phyloP scores from a whole-genome alignment of 495 filamentous ascomycete genomes.

The Achaetomiella virescens region DNA sequence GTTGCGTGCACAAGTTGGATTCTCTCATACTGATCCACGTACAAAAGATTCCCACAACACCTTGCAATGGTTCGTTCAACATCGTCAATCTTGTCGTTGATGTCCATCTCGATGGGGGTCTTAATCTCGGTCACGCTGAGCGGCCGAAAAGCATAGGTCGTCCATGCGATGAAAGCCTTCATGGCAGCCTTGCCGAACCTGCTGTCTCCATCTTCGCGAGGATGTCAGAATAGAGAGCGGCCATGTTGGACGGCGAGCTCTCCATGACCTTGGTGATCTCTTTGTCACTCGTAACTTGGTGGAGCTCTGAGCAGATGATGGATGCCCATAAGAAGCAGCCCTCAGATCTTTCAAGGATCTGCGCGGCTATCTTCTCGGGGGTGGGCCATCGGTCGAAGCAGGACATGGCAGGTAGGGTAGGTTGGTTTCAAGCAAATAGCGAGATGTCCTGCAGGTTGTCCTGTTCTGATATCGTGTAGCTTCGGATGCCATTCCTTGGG shows the following conservation, averaged over 20 bases:
- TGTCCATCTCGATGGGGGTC: constrained; percentile 8
- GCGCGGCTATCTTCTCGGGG: background rate
- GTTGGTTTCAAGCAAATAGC: background rate
- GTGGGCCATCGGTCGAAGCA: background rate
- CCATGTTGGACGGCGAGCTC: constrained; percentile 4
- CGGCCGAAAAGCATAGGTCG: background rate
- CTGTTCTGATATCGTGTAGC: background rate
- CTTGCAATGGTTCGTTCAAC: constrained; percentile 4
- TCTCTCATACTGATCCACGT: constrained; percentile 9
- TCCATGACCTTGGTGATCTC: constrained; percentile 2
- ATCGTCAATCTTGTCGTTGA: constrained; percentile 14
- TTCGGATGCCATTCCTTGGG: background rate
- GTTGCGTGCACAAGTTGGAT: constrained; percentile 14
- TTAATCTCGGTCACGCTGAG: constrained; percentile 3
- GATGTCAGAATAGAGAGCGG: constrained; percentile 1
- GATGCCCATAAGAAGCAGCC: constrained; percentile 11
- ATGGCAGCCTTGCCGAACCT: background rate
- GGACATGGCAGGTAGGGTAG: background rate
- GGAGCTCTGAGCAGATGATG: background rate
- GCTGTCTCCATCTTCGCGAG: background rate
- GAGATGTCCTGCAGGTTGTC: constrained; percentile 6
- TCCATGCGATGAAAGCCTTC: constrained; percentile 4
- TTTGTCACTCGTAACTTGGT: background rate
- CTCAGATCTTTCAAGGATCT: background rate
- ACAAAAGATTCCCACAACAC: constrained; percentile 10